phyloP scores from a whole-genome alignment of 306 rosid genomes.

The Glycyrrhiza uralensis region DNA sequence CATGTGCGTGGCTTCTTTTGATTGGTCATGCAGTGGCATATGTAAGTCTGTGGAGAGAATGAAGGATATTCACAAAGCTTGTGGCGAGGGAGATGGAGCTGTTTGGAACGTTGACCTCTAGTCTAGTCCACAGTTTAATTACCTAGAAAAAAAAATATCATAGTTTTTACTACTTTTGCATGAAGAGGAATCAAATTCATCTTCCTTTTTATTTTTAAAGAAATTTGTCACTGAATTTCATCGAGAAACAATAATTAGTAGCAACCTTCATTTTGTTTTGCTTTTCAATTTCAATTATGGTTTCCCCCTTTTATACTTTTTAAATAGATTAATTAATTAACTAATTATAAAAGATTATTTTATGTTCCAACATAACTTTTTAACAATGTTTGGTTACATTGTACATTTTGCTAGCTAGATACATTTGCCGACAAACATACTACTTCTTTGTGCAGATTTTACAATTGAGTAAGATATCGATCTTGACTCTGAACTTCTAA shows the following conservation, averaged over 20 bases:
- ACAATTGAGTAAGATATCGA: too few relatives aligned
- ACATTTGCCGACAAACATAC: too few relatives aligned
- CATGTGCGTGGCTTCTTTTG: constrained; percentile 81
- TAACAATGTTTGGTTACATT: too few relatives aligned
- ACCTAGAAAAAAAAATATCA: not conserved
- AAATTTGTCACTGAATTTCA: not conserved
- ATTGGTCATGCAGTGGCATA: constrained; percentile 93
- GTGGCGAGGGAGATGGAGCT: constrained; percentile 68
- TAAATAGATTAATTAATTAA: not conserved
- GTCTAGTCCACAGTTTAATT: constrained; percentile 21
- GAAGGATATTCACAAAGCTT: constrained; percentile 60
- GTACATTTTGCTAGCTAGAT: too few relatives aligned
- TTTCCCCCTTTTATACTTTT: not conserved
- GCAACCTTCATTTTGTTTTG: not conserved
- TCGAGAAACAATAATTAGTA: not conserved
- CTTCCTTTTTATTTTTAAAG: not conserved
- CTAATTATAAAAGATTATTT: too few relatives aligned
- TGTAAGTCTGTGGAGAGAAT: constrained; percentile 76
- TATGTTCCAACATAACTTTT: too few relatives aligned
- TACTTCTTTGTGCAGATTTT: too few relatives aligned
- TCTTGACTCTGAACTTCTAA: too few relatives aligned
- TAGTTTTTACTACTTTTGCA: not conserved
- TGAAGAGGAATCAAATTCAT: not conserved
- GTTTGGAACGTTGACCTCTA: constrained; percentile 65
- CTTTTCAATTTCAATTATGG: not conserved